Evolutionary conservation across 495 filamentous ascomycete species (phyloP).

Genomic region (Hypoxylon cercidicola): DNA sequence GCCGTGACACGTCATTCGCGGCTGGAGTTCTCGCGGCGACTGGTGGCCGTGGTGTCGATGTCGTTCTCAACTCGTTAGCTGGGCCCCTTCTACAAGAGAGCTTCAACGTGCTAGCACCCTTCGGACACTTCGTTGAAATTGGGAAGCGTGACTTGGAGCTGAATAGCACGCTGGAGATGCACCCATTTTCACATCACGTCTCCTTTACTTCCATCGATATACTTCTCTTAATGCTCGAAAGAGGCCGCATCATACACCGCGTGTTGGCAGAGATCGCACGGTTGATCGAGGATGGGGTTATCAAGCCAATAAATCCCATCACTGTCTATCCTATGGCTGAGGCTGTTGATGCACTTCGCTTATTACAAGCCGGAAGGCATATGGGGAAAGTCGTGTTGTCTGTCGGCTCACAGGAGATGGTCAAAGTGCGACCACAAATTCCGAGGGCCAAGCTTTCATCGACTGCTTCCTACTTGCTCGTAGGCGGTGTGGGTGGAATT

Average conservation of each 20-base stretch:
- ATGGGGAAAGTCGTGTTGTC: constrained; percentile 66
- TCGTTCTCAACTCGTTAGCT: constrained; percentile 62
- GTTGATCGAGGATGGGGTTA: constrained; percentile 22
- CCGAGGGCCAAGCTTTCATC: background rate
- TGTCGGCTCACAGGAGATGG: too few species aligned
- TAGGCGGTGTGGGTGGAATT: constrained; percentile 68
- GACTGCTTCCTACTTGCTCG: constrained; percentile 43
- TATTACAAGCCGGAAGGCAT: constrained; percentile 45
- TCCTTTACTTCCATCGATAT: constrained; percentile 45
- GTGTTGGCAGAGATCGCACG: constrained; percentile 20
- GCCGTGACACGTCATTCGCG: constrained; percentile 50
- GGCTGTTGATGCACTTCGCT: constrained; percentile 57
- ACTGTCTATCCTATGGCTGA: constrained; percentile 51
- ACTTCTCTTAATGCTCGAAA: constrained; percentile 24
- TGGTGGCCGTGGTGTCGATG: constrained; percentile 56
- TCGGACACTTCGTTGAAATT: constrained; percentile 64
- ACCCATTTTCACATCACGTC: constrained; percentile 27
- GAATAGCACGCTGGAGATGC: constrained; percentile 41
- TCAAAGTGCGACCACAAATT: background rate
- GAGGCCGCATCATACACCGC: constrained; percentile 24
- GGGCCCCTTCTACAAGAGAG: constrained; percentile 56
- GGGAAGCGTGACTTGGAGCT: constrained; percentile 46
- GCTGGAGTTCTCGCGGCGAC: constrained; percentile 57
- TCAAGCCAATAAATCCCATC: constrained; percentile 43
- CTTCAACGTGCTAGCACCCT: constrained; percentile 60